phyloP scores from a whole-genome alignment of 2,329 filamentous ascomycete species.

The Endoconidiophora polonica region DNA sequence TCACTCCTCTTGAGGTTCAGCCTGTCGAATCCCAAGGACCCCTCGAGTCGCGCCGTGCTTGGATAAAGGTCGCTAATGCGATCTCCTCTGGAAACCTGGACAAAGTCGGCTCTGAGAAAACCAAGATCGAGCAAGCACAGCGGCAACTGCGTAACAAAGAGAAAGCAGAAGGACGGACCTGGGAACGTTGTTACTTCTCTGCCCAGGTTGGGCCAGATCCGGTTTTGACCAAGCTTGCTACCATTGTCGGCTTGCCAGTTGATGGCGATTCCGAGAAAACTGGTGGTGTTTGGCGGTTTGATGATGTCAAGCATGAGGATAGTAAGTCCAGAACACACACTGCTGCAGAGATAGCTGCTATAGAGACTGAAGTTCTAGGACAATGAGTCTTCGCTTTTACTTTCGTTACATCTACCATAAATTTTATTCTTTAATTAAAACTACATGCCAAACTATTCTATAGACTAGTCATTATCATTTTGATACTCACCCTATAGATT shows the following conservation, averaged over 20 bases:
- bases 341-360: conserved; percentile 24
- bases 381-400: conserved; percentile 12
- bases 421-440: not conserved
- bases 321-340: conserved; percentile 19
- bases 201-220: conserved; percentile 28
- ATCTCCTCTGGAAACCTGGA: conserved; percentile 72
- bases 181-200: conserved; percentile 75
- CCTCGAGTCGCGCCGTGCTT: conserved; percentile 74
- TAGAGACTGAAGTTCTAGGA: conserved; percentile 29
- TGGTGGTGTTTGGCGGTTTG: conserved; percentile 43
- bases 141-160: conserved; percentile 57
- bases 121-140: conserved; percentile 79
- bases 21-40: conserved; percentile 67
- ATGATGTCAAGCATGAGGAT: conserved; percentile 28
- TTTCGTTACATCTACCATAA: not conserved
- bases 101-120: conserved; percentile 59
- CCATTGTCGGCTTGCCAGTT: conserved; percentile 28
- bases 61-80: conserved; percentile 67
- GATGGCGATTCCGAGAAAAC: conserved; percentile 44
- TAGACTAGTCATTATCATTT: not conserved
- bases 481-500: not conserved
- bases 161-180: conserved; percentile 54
- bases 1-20: conserved; percentile 53
- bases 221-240: conserved; percentile 29
- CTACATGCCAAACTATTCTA: not conserved